Evolutionary conservation across 208 protist genomes (phyloP), one percentile per base, ranked within the genome.

Genomic region (Crithidia sp.): DNA sequence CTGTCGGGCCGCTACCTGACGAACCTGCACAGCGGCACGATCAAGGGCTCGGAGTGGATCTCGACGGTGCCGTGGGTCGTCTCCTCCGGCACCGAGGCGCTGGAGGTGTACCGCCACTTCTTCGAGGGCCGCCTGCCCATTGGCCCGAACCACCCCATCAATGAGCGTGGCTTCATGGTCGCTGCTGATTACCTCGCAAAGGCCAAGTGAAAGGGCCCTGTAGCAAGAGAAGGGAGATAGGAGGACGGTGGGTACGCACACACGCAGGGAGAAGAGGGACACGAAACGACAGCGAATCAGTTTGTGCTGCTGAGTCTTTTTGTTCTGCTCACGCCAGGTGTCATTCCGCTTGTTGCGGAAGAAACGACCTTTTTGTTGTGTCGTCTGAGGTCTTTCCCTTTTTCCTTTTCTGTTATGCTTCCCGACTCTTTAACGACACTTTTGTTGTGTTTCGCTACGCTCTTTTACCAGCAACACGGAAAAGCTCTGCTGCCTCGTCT

Each of bases 1-100:
- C 86, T 98, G 17, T 89, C 89, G 7, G 73, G 72, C 43, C 83
- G 93, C 49, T 98, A 83, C 77, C 83, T 76, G 37, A 84, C 83
- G 41, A 98, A 98, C 74, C 74, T 89, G 56, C 61, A 69, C 57
- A 88, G 66, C 58, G 92, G 95, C 44, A 96, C 92, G 39, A 96
- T 98, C 68, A 95, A 92, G 45, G 95, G 95, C 3, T 96, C 90
- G 8, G 95, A 98, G 77, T 98, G 95, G 95, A 90, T 98, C 28
- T 95, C 71, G n/a, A 97, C 89, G 19, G 77, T 95, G 50, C 92
- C 89, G 76, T 98, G 93, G 93, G 82, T 96, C 17, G 93, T 97
- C 0, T 71, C 77, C 19, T 92, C 87, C 37, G 95, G 91, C 12
- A 76, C 82, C 54, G 89, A 98, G 82, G 95, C 93, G 66, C 82